Conservation (phyloP, 2,329 filamentous ascomycete genomes). For the Plectosphaerella plurivora region DNA sequence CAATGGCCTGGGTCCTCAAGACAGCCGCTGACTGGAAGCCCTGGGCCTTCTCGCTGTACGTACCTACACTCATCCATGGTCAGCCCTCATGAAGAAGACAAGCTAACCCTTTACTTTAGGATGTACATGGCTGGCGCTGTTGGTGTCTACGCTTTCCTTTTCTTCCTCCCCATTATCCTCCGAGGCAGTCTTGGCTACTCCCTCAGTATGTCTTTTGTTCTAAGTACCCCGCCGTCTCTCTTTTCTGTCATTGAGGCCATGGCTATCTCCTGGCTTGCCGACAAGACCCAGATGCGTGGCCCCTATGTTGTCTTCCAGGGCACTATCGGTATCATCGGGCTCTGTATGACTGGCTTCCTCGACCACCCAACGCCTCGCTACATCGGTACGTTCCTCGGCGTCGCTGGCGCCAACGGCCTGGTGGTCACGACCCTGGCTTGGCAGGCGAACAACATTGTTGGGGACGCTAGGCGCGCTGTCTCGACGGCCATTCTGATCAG, state of each 20-base stretch:
- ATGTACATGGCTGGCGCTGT: conserved; percentile 16
- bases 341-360: conserved; percentile 17
- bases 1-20: conserved; percentile 13
- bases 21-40: conserved; percentile 15
- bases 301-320: conserved; percentile 15
- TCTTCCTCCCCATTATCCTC: conserved; percentile 18
- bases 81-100: too few species aligned
- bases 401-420: conserved; percentile 23
- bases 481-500: conserved; percentile 71
- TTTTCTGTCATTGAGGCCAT: conserved; percentile 13
- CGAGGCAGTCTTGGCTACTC: conserved; percentile 15
- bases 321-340: conserved; percentile 13
- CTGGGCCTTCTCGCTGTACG: conserved; percentile 13
- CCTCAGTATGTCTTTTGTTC: conserved; percentile 11
- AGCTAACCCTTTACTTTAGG: not conserved
- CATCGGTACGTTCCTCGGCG: conserved; percentile 23
- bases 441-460: conserved; percentile 82
- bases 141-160: conserved; percentile 17
- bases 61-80: too few species aligned
- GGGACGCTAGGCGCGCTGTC: conserved; percentile 82
- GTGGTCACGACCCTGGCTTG: conserved; percentile 39
- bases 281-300: conserved; percentile 17
- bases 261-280: conserved; percentile 25
- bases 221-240: conserved; percentile 1
- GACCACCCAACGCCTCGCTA: conserved; percentile 13